Conservation (phyloP, 2,329 filamentous ascomycete species). For the Penicillium sp. region DNA sequence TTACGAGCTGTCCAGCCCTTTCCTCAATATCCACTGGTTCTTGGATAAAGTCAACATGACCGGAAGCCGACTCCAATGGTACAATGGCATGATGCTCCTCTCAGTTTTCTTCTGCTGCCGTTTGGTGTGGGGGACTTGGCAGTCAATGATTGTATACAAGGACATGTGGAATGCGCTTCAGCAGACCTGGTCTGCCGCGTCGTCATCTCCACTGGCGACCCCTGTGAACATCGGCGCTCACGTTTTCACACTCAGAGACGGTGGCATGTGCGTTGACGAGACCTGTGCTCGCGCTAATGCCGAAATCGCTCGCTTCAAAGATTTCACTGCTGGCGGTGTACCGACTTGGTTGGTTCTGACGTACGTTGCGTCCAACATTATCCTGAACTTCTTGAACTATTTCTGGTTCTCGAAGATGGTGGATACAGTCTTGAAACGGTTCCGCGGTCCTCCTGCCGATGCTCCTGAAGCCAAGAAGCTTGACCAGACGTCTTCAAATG, state of each 20-base stretch:
- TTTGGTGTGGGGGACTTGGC: constrained; percentile 58
- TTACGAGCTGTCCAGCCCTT: constrained; percentile 61
- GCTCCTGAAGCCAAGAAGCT: constrained; percentile 20
- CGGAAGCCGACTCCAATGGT: constrained; percentile 54
- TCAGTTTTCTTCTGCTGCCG: constrained; percentile 56
- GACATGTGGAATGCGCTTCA: constrained; percentile 53
- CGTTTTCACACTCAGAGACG: constrained; percentile 32
- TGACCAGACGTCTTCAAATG: constrained; percentile 11
- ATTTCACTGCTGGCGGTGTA: constrained; percentile 35
- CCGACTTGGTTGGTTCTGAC: constrained; percentile 55
- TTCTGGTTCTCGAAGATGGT: constrained; percentile 66
- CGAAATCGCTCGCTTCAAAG: constrained; percentile 47
- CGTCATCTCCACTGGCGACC: constrained; percentile 21
- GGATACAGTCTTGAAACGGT: constrained; percentile 57
- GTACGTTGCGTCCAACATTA: constrained; percentile 54
- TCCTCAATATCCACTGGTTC: constrained; percentile 66
- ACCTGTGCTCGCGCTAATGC: constrained; percentile 37
- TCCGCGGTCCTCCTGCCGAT: constrained; percentile 38
- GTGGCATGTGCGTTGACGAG: constrained; percentile 33
- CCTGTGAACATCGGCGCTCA: constrained; percentile 29
- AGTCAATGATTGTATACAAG: constrained; percentile 52
- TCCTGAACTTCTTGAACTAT: constrained; percentile 58
- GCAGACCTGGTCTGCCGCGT: constrained; percentile 32
- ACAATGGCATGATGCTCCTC: constrained; percentile 57
- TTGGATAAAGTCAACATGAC: constrained; percentile 62